Conservation (phyloP, 192 early-diverging fungal genomes). For the Podochytrium sp. region DNA sequence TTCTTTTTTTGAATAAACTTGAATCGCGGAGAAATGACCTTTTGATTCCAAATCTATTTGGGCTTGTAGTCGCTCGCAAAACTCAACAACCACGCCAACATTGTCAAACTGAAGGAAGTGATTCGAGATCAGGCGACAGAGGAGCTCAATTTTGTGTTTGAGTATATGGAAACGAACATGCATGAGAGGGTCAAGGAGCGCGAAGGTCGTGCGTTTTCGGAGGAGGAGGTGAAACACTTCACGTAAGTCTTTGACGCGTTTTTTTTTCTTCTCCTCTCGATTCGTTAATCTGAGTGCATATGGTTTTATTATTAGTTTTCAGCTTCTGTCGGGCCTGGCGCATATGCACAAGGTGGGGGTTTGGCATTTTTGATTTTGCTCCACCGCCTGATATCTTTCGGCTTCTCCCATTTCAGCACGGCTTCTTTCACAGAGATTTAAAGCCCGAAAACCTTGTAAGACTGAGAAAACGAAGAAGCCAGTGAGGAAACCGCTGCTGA, state of each 20-base stretch:
- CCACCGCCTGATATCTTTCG: neutral
- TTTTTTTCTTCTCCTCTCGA: neutral
- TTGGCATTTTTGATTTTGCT: no score
- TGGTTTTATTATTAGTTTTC: slow-evolving; percentile 68
- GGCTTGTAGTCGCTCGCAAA: slow-evolving; percentile 62
- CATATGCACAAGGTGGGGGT: slow-evolving; percentile 75
- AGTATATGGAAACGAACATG: slow-evolving; percentile 95
- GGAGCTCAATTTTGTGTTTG: slow-evolving; percentile 93
- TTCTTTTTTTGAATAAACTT: no score
- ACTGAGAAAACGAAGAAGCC: neutral
- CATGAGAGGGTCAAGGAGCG: slow-evolving; percentile 85
- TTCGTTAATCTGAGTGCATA: neutral
- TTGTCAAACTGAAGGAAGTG: slow-evolving; percentile 83
- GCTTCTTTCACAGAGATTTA: slow-evolving; percentile 96
- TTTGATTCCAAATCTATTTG: neutral
- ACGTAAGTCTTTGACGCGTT: slow-evolving; percentile 66
- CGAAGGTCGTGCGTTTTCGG: slow-evolving; percentile 66
- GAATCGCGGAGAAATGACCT: neutral
- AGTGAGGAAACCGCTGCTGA: neutral
- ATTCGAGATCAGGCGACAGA: slow-evolving; percentile 73
- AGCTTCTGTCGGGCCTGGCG: slow-evolving; percentile 86
- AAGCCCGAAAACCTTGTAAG: slow-evolving; percentile 54
- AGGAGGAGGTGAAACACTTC: slow-evolving; percentile 73
- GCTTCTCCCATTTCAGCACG: slow-evolving; percentile 43
- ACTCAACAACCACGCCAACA: slow-evolving; percentile 80